Evolutionary conservation across 495 filamentous ascomycete genomes (phyloP), one percentile per base, ranked within the genome.

Genomic region (Neurospora sp.): DNA sequence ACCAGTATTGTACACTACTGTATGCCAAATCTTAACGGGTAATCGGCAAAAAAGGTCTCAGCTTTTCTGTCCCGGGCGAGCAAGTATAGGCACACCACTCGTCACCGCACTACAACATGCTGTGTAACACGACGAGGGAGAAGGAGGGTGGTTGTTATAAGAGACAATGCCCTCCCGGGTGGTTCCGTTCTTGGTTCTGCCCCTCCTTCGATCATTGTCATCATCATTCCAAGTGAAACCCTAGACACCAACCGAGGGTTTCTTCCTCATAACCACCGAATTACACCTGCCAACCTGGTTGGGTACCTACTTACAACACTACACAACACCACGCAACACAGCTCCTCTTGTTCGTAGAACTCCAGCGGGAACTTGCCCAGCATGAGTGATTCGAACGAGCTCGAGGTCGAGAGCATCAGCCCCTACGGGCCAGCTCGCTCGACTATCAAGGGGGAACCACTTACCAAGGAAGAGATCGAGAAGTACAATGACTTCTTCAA

Each of bases 401-500:
- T 65, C 74, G 77, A 83, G 71, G 77, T 82, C 71, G 79, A 83
- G 74, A 89, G 83, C 80, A 89, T 91, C 79, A 86, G 85, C 69
- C 82, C 89, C 9, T 91, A 88, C 80, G 90, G 90, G 74, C 77
- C 80, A 27, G 90, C 91, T 78, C 87, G 91, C 69, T 89, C 89
- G 12, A 92, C 90, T 0, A 77, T 92, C 71, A 80, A 86, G 77
- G 82, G 79, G 53, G 84, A 82, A 6, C 89, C 89, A 10, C 85
- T 93, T 16, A 84, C 83, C 53, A 75, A 85, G 31, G 90, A 91
- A 31, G 89, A 92, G 70, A 74, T 92, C 70, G 84, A 86, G 69
- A 88, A 91, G 81, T 88, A 86, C 77, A 88, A 87, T 71, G 85
- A 87, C 69, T 93, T 89, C 80, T 92, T 91, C 83, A 85, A 88